These are phyloP conservation scores for Posidonia oceanica DNA, from an alignment of 116 monocot genomes.

Conservation along the genomic window DNA sequence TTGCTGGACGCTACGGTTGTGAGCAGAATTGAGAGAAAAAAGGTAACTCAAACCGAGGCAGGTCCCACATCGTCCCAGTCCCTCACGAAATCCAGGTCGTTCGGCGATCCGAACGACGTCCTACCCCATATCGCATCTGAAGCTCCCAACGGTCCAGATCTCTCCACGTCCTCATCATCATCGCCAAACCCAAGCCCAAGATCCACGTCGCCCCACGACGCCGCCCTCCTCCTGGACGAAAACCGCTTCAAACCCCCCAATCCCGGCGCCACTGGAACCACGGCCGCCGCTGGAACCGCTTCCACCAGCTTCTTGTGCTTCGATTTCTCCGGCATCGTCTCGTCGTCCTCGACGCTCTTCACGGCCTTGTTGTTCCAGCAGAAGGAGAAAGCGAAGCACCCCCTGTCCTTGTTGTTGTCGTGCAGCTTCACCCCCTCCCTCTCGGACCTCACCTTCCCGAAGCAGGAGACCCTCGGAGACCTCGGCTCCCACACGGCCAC, in stretches of 20 bases:
- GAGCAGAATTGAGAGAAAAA: no score
- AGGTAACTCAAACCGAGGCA: background rate
- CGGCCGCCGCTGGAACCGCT: no score
- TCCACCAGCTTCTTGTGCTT: no score
- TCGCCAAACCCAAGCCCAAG: background rate
- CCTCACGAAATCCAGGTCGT: background rate
- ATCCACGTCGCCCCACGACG: slow-evolving; percentile 11
- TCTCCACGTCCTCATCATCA: slow-evolving; percentile 8
- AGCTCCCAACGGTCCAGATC: slow-evolving; percentile 15
- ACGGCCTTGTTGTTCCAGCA: background rate
- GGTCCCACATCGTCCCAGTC: background rate
- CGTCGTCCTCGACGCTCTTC: slow-evolving; percentile 9
- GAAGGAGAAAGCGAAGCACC: slow-evolving; percentile 11
- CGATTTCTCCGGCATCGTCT: background rate
- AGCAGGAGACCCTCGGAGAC: slow-evolving; percentile 79
- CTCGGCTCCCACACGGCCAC: slow-evolving; percentile 36
- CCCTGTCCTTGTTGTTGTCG: background rate
- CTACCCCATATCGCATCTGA: slow-evolving; percentile 2
- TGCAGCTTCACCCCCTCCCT: slow-evolving; percentile 19
- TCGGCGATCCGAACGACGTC: slow-evolving; percentile 1
- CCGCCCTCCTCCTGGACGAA: slow-evolving; percentile 30
- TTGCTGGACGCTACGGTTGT: no score
- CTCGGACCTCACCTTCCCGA: slow-evolving; percentile 61
- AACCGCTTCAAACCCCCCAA: slow-evolving; percentile 26
- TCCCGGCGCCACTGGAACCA: slow-evolving; percentile 8